Percentiles rank a stretch among this genome's conserved stretches.
Evolutionary conservation across 23 red algal species (phyloP).

Genomic region (Cyanidiococcus yangmingshanensis): DNA sequence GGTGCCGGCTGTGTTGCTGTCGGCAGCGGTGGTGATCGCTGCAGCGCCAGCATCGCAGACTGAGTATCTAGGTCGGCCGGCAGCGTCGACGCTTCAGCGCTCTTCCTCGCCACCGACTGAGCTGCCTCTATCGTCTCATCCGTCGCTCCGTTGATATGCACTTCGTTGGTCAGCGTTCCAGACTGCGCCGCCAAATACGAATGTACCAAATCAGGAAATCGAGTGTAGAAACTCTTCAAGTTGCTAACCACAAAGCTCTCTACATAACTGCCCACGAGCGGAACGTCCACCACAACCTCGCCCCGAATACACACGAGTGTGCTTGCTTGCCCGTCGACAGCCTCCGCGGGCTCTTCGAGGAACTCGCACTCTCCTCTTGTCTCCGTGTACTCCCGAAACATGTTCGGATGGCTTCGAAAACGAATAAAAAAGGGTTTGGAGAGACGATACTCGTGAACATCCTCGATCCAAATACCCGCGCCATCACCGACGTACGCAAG

Average conservation of each 20-base stretch:
- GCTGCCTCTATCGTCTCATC: too few species aligned
- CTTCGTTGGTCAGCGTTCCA: neutral
- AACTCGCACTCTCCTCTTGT: conserved; percentile 3
- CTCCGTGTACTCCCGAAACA: conserved; percentile 19
- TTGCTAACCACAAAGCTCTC: conserved; percentile 13
- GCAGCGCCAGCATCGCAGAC: neutral
- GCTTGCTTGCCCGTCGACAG: neutral
- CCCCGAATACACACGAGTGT: neutral
- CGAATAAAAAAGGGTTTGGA: neutral
- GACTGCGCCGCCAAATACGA: neutral
- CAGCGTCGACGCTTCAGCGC: too few species aligned
- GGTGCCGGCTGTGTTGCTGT: neutral
- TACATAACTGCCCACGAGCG: neutral
- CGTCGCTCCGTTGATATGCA: too few species aligned
- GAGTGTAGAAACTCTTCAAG: conserved; percentile 1
- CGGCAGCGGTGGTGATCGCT: neutral
- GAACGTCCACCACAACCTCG: conserved; percentile 5
- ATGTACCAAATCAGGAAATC: conserved; percentile 5
- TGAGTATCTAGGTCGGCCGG: neutral
- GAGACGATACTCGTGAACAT: neutral
- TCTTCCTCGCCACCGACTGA: too few species aligned
- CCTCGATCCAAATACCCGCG: neutral
- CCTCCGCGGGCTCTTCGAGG: neutral
- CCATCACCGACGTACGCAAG: conserved; percentile 10
- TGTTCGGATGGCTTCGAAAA: conserved; percentile 17